A percentile compares a stretch with the other conserved stretches of the same genome.
phyloP scores from a whole-genome alignment of 345 rosid genomes.

The Hypericum perforatum region DNA sequence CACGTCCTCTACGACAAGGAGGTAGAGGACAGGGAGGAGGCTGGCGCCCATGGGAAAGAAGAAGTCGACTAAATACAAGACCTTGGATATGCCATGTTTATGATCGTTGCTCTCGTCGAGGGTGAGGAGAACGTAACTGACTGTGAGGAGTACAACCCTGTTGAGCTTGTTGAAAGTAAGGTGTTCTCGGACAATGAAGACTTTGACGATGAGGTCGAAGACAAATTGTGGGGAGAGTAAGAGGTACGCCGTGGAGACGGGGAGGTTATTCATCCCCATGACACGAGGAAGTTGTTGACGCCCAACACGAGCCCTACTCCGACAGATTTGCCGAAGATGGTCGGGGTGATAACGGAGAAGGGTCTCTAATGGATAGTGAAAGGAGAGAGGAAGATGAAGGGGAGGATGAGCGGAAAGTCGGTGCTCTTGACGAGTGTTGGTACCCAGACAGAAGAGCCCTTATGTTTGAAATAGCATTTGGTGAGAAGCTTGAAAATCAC shows the following conservation, averaged over 20 bases:
- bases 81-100: conserved; percentile 33
- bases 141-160: conserved; percentile 57
- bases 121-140: conserved; percentile 64
- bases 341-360: conserved; percentile 39
- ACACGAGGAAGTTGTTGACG: conserved; percentile 71
- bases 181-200: conserved; percentile 60
- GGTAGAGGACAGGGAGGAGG: conserved; percentile 59
- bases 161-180: conserved; percentile 76
- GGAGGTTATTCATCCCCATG: conserved; percentile 88
- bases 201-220: conserved; percentile 73
- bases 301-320: conserved; percentile 60
- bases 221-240: conserved; percentile 69
- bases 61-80: conserved; percentile 63
- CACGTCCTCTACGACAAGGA: conserved; percentile 66
- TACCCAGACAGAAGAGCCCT: no score
- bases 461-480: no score
- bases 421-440: no score
- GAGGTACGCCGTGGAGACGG: conserved; percentile 84
- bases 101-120: conserved; percentile 46
- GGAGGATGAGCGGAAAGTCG: no score
- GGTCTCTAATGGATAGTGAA: no score
- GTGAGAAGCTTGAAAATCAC: no score
- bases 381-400: no score
- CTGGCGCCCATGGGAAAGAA: conserved; percentile 67
- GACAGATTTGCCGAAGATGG: conserved; percentile 26